Evolutionary conservation across 805 yeast species (phyloP).

Genomic region (Candida methanosorbosa): DNA sequence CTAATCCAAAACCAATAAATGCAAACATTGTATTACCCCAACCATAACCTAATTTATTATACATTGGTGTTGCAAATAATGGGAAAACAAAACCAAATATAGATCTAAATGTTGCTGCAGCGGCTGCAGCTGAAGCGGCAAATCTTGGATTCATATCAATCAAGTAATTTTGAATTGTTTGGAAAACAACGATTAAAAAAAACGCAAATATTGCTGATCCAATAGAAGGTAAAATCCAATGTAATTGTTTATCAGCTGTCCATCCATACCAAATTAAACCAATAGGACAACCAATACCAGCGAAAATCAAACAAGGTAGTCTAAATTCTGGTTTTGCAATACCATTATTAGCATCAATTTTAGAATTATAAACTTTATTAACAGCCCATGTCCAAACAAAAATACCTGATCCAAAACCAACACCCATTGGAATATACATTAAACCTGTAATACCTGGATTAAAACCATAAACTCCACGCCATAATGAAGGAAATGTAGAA

Average conservation of each 20-base stretch:
- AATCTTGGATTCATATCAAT: conserved; percentile 61
- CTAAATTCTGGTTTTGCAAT: conserved; percentile 39
- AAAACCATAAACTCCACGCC: conserved; percentile 40
- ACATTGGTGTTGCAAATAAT: conserved; percentile 51
- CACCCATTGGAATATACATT: conserved; percentile 33
- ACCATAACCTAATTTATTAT: conserved; percentile 45
- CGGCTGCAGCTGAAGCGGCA: conserved; percentile 59
- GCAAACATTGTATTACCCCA: conserved; percentile 66
- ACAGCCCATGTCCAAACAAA: conserved; percentile 33
- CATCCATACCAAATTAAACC: conserved; percentile 39
- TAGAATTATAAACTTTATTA: conserved; percentile 33
- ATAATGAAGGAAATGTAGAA: conserved; percentile 52
- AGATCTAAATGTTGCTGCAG: conserved; percentile 56
- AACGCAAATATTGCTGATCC: conserved; percentile 55
- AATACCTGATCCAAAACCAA: conserved; percentile 34
- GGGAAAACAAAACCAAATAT: conserved; percentile 59
- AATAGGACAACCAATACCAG: conserved; percentile 37
- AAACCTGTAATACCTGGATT: conserved; percentile 30
- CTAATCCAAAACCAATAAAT: conserved; percentile 42
- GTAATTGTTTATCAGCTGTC: conserved; percentile 24
- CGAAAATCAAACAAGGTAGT: conserved; percentile 29
- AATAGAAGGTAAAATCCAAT: conserved; percentile 42
- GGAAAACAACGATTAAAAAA: conserved; percentile 52
- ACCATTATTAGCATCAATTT: conserved; percentile 35
- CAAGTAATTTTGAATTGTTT: conserved; percentile 50